Base-by-base conservation (phyloP, 129 eudicot genomes). In the Silybum marianum region DNA sequence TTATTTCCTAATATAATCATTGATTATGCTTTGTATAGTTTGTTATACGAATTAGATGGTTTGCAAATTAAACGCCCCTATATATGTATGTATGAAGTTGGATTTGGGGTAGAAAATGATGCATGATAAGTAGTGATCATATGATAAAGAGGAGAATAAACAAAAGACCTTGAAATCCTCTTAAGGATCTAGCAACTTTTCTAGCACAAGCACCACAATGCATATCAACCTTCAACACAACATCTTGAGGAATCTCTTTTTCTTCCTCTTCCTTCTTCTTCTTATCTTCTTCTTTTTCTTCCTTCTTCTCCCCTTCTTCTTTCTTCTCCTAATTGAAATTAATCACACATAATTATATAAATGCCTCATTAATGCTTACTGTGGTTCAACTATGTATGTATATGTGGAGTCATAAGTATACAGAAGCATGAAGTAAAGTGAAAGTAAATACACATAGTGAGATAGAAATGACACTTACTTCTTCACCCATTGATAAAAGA, bases 161-260 rank as follows among this genome's bases (percentile, higher is more conserved):
- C 12, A 13, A 68, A 21, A 11, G 24, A 89, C 98, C 98, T 91
- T 88, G 89, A 70, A 88, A 91, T 73, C 97, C 93, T 83, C 76
- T 83, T 46, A 93, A 85, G 66, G 98, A 78, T 84, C 88, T 86
- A 4, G 93, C 93, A 69, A 93, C 96, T 84, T 93, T 93, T 74
- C 89, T 84, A 39, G 98, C 97, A 85, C 98, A 93, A 80, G 98
- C 98, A 73, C 86, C 92, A 58, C 98, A 93, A 42, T 93, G 98
- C 98, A 93, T 93, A 38, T 93, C 98, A 58, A 93, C 98, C 85
- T 86, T 90, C 81, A 93, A 88, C 72, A 91, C 88, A 51, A 88
- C 85, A 24, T 84, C 90, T 51, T 78, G 80, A 71, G 74, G 72
- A 32, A 58, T 60, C 2, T 81, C 91, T 19, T 85, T 85, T 75